These are phyloP conservation scores for Ammopiptanthus mongolicus DNA, from an alignment of 306 rosid species.

Conservation along the genomic window DNA sequence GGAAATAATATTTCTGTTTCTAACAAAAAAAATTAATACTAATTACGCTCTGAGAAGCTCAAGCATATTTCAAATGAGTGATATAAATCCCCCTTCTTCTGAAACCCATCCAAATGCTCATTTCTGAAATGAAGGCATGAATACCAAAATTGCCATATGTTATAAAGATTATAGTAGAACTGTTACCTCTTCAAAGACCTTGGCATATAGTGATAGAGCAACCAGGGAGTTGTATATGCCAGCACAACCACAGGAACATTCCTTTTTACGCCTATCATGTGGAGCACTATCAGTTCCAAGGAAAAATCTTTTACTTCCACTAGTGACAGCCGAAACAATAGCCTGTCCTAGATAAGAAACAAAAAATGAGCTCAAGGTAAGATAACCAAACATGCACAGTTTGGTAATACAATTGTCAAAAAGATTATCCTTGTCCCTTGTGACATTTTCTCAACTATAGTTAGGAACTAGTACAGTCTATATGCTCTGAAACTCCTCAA, in stretches of 20 bases:
- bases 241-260: constrained; percentile 81
- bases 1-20: not conserved
- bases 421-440: not conserved
- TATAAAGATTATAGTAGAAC: not conserved
- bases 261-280: constrained; percentile 76
- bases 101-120: not conserved
- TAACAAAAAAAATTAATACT: not conserved
- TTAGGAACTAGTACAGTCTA: not conserved
- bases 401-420: not conserved
- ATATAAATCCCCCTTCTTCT: not conserved
- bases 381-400: not conserved
- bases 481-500: constrained; percentile 1
- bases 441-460: not conserved
- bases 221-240: constrained; percentile 84
- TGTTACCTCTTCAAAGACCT: constrained; percentile 88
- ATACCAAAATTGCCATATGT: not conserved
- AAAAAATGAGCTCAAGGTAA: constrained; percentile 1
- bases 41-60: not conserved
- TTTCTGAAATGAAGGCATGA: not conserved
- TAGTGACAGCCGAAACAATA: constrained; percentile 73
- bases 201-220: constrained; percentile 78
- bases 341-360: constrained; percentile 53
- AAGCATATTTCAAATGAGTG: not conserved
- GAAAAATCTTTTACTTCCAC: constrained; percentile 79
- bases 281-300: constrained; percentile 98